Evolutionary conservation across 2,329 filamentous ascomycete genomes (phyloP).

Genomic region (Fusarium euwallaceae): DNA sequence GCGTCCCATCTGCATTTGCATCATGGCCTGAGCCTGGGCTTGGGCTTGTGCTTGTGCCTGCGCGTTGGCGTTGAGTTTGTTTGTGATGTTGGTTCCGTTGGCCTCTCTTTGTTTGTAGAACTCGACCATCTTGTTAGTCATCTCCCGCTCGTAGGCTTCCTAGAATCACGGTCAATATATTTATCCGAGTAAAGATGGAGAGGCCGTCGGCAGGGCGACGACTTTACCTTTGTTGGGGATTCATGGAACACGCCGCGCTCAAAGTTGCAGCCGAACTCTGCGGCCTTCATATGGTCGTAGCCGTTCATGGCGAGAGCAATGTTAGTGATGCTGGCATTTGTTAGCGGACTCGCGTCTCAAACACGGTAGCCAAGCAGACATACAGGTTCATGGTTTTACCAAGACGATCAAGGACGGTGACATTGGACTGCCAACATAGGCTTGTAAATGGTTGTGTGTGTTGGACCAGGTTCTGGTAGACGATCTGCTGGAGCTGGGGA

Average conservation of each 20-base stretch:
- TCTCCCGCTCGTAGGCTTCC: conserved; percentile 64
- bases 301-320: conserved; percentile 60
- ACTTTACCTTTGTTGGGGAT: conserved; percentile 62
- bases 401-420: conserved; percentile 57
- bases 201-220: not conserved
- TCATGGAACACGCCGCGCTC: conserved; percentile 63
- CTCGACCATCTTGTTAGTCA: conserved; percentile 62
- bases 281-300: conserved; percentile 57
- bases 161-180: conserved; percentile 48
- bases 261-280: conserved; percentile 58
- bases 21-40: conserved; percentile 60
- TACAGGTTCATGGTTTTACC: conserved; percentile 60
- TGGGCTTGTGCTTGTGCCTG: conserved; percentile 58
- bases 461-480: conserved; percentile 57
- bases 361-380: conserved; percentile 34
- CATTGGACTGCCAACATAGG: conserved; percentile 56
- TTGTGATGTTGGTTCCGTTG: conserved; percentile 64
- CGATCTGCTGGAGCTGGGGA: conserved; percentile 53
- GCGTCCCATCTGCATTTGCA: conserved; percentile 68
- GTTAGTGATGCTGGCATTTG: conserved; percentile 61
- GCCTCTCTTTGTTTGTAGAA: conserved; percentile 64
- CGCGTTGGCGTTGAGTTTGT: conserved; percentile 61
- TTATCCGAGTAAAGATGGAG: not conserved
- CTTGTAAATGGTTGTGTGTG: conserved; percentile 50
- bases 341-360: conserved; percentile 11